Percentiles rank a stretch among this genome's conserved stretches.
Conservation (phyloP, 306 rosid species). For the Cicer arietinum region DNA sequence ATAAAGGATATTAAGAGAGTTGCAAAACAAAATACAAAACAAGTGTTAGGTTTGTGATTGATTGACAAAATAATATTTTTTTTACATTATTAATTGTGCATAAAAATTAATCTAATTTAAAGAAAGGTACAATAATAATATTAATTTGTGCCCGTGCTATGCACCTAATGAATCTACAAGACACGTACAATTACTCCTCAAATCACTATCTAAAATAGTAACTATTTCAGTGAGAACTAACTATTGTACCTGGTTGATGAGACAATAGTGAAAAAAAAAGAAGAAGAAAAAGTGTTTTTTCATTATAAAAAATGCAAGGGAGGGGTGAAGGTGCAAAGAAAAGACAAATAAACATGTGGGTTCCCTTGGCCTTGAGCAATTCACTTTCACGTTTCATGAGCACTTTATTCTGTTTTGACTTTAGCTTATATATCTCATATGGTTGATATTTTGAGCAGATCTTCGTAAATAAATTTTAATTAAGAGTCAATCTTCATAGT, state of each 20-base stretch:
- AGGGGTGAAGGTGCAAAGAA: constrained; percentile 2
- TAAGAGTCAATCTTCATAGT: constrained; percentile 35
- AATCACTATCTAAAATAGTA: constrained; percentile 33
- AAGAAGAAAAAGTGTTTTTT: neutral
- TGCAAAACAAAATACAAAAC: too few species aligned
- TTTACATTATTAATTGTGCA: too few species aligned
- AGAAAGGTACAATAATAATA: constrained; percentile 3
- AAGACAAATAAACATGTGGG: constrained; percentile 45
- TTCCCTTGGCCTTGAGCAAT: constrained; percentile 35
- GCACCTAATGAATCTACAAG: neutral
- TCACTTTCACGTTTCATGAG: constrained; percentile 34
- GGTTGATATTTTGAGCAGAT: constrained; percentile 33
- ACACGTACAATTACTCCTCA: constrained; percentile 6
- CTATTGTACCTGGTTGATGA: constrained; percentile 14
- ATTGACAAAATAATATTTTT: too few species aligned
- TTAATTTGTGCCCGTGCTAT: neutral
- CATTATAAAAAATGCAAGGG: neutral
- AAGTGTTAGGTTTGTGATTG: too few species aligned
- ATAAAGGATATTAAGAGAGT: too few species aligned
- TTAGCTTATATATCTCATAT: constrained; percentile 6
- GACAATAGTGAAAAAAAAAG: constrained; percentile 27
- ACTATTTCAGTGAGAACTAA: constrained; percentile 28
- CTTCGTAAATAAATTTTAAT: constrained; percentile 10
- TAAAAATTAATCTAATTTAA: neutral
- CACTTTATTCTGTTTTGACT: constrained; percentile 45